These are phyloP conservation scores for Suhomyces sp. DNA, from an alignment of 805 yeast species.

Conservation along the genomic window DNA sequence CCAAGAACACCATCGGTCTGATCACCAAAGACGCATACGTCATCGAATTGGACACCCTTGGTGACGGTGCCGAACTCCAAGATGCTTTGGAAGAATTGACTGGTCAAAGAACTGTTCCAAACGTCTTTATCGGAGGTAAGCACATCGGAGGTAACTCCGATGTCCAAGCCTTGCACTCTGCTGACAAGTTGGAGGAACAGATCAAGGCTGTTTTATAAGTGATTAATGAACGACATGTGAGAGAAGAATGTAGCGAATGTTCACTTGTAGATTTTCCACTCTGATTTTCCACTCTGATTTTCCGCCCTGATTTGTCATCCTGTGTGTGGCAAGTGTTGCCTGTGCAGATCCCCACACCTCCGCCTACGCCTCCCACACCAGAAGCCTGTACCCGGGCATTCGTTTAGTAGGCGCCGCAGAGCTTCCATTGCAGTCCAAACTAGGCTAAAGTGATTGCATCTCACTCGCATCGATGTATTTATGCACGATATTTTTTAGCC, in stretches of 20 bases:
- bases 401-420: not conserved
- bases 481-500: not conserved
- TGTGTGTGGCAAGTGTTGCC: not conserved
- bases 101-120: constrained; percentile 93
- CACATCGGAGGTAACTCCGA: constrained; percentile 96
- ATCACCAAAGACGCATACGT: constrained; percentile 47
- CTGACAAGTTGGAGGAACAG: constrained; percentile 53
- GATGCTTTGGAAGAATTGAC: constrained; percentile 71
- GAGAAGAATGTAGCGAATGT: not conserved
- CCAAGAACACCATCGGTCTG: constrained; percentile 44
- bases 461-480: not conserved
- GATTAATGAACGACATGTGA: not conserved
- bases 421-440: not conserved
- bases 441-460: not conserved
- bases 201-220: constrained; percentile 38
- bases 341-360: not conserved
- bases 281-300: not conserved
- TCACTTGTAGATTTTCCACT: not conserved
- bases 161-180: constrained; percentile 64
- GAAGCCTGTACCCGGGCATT: not conserved
- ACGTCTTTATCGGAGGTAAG: constrained; percentile 82
- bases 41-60: constrained; percentile 50
- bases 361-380: not conserved
- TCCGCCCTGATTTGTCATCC: too few relatives aligned
- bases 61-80: constrained; percentile 82